Base-by-base conservation (phyloP, 805 yeast species). In the Metschnikowia matae region DNA sequence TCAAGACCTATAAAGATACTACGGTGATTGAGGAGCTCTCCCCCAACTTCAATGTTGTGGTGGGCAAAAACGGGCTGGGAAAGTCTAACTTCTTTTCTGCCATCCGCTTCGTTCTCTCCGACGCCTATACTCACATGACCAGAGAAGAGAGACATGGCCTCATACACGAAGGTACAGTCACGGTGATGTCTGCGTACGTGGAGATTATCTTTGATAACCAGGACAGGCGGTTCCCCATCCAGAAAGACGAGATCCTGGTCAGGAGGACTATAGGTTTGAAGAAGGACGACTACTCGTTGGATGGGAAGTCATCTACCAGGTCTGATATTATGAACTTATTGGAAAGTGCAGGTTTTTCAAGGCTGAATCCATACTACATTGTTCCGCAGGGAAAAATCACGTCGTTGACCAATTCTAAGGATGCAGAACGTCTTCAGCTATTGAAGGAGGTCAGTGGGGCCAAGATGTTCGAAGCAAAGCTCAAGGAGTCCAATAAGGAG, bases 371-470 rank as follows among this genome's bases (percentile, higher is more conserved):
- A 0, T 92, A 91, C 67, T 92, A 92, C 65, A 92, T 94, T 58
- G 98, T 94, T 4, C 98, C 99, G 0, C 99, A 94, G 68, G 99
- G 99, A 18, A 78, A 88, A 59, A 89, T 94, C 59, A 86, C 96
- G 0, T 78, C 87, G 0, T 74, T 94, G 52, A 92, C 98, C 0
- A 89, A 89, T 62, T 92, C 97, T 0, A 87, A 87, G 58, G 97
- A 90, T 62, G 62, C 80, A 2, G 97, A 91, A 62, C 79, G 97
- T 53, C 73, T 92, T 46, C 77, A 80, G 34, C 70, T 91, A 37
- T 71, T 94, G 57, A 90, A 92, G 57, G 96, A 90, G 61, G 96
- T 92, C 33, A 94, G 97, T 31, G 99, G 99, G 17, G 96, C 98
- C 0, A 85, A 83, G 52, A 87, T 91, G 2, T 94, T 92, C 69